Base-by-base conservation (phyloP, 352 stramenopile genomes). In the Pythium biforme region DNA sequence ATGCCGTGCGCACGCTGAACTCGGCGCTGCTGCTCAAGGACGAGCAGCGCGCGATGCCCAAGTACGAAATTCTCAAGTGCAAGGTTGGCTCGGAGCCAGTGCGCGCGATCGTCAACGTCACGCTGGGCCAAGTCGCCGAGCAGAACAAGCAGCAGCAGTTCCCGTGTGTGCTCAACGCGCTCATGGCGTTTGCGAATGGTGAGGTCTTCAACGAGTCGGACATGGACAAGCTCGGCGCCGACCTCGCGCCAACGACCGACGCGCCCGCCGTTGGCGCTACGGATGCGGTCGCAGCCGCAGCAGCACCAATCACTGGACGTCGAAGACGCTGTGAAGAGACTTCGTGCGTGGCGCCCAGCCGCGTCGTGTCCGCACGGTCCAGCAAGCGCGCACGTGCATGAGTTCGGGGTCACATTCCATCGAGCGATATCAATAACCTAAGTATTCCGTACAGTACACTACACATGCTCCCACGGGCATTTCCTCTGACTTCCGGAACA, bases 181-280 rank as follows among this genome's bases (percentile, higher is more conserved):
- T 92, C n/a, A 83, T 92, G 69, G 82, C 90, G 65, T 82, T 89
- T 67, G 76, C 78, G 22, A 90, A 88, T 53, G 82, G 82, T 59
- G 78, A 88, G 22, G 77, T 76, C 53, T 87, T 88, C 51, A 75
- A 68, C 3, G 82, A 89, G 20, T 33, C 62, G 7, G 63, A 69
- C 29, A 40, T 83, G 33, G 74, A 80, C 56, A 88, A 89, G 73
- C 37, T 53, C 48, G 68, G 63, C 9, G 19, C 65, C 22, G 50
- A 53, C n/a, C 23, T 58, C 15, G 41, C 43, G 59, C 23, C 33
- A 15, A 68, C 23, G 5, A 17, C 4, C n/a, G n/a, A 19, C 29
- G n/a, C 33, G 7, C 11, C 29, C 4, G n/a, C 31, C 8, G 8
- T 37, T 37, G 31, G 31, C 31, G 31, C 14, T 11, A 11, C 31